Evolutionary conservation across 78 protist species (phyloP), one percentile per base, ranked within the genome.

Genomic region (Anaeramoeba flamelloides): DNA sequence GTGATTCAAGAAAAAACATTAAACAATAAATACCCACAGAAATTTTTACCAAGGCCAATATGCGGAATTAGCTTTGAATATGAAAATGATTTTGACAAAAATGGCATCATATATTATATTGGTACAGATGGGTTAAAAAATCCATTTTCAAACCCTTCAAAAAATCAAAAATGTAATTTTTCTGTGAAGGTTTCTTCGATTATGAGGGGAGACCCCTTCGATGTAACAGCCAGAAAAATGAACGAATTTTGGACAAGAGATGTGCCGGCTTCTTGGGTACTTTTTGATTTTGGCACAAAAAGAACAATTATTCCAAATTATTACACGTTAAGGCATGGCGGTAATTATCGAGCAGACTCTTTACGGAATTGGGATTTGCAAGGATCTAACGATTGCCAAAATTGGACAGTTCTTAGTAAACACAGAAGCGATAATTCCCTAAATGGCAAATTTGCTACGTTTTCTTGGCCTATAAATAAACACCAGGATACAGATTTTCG

Each of bases 281-380:
- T 77, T 53, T 77, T 89, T 36, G 91, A 89, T 76, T 32, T 89
- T 4, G 91, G 91, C 1, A 53, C 65, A 32, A 79, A 84, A 64
- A 80, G 91, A 64, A 40, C 84, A 1, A 82, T 88, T 2, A 74
- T 78, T 0, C 87, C 85, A 77, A 81, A 78, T 69, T 79, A 77
- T 65, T 89, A 89, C 82, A 84, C 90, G 0, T 85, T 89, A 36
- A 79, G 88, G 81, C 91, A 89, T 84, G 91, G 91, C 38, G 81
- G 85, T 40, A 85, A 81, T 31, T 89, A 74, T 79, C 82, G 85
- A 53, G 88, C 91, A 0, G 91, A 89, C 65, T 69, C 85, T 32
- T 75, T 89, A 0, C 74, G 91, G 38, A 89, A 85, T 32, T 89
- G 91, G 91, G 91, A 89, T 65, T 78, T 89, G n/a, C 91, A 89